A percentile compares a stretch with the other conserved stretches of the same genome.
These are phyloP conservation scores for Lasiosphaeria miniovina DNA, from an alignment of 495 filamentous ascomycete genomes.

Conservation along the genomic window DNA sequence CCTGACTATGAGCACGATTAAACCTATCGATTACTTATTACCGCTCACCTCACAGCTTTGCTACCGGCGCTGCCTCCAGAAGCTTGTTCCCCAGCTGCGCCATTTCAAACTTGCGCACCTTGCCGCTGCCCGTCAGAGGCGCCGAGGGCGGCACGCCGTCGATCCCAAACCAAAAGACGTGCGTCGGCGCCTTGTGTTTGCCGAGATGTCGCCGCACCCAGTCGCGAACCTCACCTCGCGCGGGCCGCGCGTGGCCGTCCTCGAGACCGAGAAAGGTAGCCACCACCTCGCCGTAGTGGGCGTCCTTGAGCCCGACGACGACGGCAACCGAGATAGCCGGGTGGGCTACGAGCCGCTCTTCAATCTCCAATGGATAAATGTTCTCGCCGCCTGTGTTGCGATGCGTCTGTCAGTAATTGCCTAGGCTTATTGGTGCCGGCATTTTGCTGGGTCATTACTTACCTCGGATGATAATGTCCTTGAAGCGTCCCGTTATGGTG, in stretches of 20 bases:
- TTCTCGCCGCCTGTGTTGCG: slow-evolving; percentile 48
- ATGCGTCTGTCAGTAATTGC: slow-evolving; percentile 3
- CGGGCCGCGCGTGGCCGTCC: slow-evolving; percentile 30
- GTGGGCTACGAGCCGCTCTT: slow-evolving; percentile 61
- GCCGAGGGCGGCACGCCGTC: slow-evolving; percentile 54
- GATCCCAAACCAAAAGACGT: slow-evolving; percentile 64
- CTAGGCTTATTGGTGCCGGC: no score
- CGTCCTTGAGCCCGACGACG: slow-evolving; percentile 61
- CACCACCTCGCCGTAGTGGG: slow-evolving; percentile 65
- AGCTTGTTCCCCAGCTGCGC: slow-evolving; percentile 53
- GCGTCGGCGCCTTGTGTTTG: slow-evolving; percentile 63
- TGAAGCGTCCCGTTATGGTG: slow-evolving; percentile 61
- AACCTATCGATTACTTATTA: neutral
- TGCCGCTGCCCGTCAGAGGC: slow-evolving; percentile 68
- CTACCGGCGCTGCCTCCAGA: slow-evolving; percentile 28
- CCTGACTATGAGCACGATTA: neutral
- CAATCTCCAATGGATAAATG: slow-evolving; percentile 71
- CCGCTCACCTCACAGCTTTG: slow-evolving; percentile 33
- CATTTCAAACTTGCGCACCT: slow-evolving; percentile 67
- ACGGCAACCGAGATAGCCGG: slow-evolving; percentile 53
- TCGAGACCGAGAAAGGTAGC: slow-evolving; percentile 55
- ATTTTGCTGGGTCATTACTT: neutral
- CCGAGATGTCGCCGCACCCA: slow-evolving; percentile 62
- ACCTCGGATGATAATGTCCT: slow-evolving; percentile 64
- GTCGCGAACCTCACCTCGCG: slow-evolving; percentile 50